phyloP scores from a whole-genome alignment of 805 yeast genomes.

The Hemisphaericaspora nanyangensis region DNA sequence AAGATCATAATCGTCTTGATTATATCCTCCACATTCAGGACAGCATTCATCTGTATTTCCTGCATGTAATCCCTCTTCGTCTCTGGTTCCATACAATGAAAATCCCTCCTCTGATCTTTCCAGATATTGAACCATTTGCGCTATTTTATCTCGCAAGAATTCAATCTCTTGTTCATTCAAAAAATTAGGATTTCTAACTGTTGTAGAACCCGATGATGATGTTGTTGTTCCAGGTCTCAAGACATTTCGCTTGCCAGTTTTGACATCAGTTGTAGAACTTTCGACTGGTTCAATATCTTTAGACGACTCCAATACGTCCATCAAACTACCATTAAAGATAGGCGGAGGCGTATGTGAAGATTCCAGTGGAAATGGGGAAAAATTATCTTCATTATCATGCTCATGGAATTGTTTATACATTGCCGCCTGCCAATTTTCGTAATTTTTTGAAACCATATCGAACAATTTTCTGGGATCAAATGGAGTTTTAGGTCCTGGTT shows the following conservation, averaged over 20 bases:
- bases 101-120: slow-evolving; percentile 18
- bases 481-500: not conserved
- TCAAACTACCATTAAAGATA: slow-evolving; percentile 23
- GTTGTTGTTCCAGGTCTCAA: not conserved
- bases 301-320: slow-evolving; percentile 29
- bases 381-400: slow-evolving; percentile 15
- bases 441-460: slow-evolving; percentile 32
- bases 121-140: slow-evolving; percentile 18
- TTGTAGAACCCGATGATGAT: not conserved
- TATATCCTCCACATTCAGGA: slow-evolving; percentile 10
- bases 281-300: slow-evolving; percentile 12
- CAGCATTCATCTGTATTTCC: slow-evolving; percentile 22
- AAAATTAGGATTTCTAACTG: slow-evolving; percentile 1
- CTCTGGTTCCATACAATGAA: slow-evolving; percentile 32
- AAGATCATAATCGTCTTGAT: slow-evolving; percentile 37
- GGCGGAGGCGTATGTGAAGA: slow-evolving; percentile 10
- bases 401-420: slow-evolving; percentile 23
- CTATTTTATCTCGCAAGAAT: slow-evolving; percentile 22
- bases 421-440: slow-evolving; percentile 36
- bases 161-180: slow-evolving; percentile 26
- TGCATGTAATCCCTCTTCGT: slow-evolving; percentile 38
- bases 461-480: slow-evolving; percentile 25
- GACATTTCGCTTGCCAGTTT: not conserved
- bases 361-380: slow-evolving; percentile 28
- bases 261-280: slow-evolving; percentile 3